Percentiles rank a stretch among this genome's conserved stretches.
phyloP scores from a whole-genome alignment of 2,329 filamentous ascomycete species.

The Amauroascus niger region DNA sequence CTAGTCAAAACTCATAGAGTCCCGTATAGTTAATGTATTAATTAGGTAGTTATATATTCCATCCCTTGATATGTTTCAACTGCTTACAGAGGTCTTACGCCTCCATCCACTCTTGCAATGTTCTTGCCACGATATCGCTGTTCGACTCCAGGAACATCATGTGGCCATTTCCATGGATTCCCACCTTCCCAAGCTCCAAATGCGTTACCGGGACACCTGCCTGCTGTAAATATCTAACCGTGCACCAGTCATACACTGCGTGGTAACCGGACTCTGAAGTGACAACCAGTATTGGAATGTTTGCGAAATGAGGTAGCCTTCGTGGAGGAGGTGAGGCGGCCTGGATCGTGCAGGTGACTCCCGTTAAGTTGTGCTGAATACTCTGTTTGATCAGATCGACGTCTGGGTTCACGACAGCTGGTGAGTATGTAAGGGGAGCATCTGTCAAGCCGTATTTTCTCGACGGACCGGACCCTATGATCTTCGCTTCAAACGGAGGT shows the following conservation, averaged over 20 bases:
- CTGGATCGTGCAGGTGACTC: slow-evolving; percentile 32
- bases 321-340: slow-evolving; percentile 28
- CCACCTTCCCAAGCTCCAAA: slow-evolving; percentile 37
- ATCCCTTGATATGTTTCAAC: background rate
- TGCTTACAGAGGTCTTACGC: background rate
- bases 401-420: slow-evolving; percentile 32
- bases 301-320: slow-evolving; percentile 41
- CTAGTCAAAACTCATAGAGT: no score
- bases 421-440: slow-evolving; percentile 41
- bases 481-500: slow-evolving; percentile 42
- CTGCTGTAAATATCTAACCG: slow-evolving; percentile 44
- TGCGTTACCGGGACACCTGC: slow-evolving; percentile 41
- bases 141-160: slow-evolving; percentile 32
- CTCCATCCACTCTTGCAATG: slow-evolving; percentile 15
- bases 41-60: background rate
- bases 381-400: slow-evolving; percentile 27
- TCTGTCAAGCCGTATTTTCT: slow-evolving; percentile 40
- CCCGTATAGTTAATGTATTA: no score
- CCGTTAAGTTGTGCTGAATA: slow-evolving; percentile 12
- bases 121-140: slow-evolving; percentile 14
- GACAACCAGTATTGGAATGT: slow-evolving; percentile 42
- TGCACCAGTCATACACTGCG: slow-evolving; percentile 47
- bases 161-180: slow-evolving; percentile 48
- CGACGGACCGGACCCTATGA: slow-evolving; percentile 27
- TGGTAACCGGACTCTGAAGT: slow-evolving; percentile 49